Base-by-base conservation (phyloP, 495 filamentous ascomycete genomes). In the Monascus purpureus region DNA sequence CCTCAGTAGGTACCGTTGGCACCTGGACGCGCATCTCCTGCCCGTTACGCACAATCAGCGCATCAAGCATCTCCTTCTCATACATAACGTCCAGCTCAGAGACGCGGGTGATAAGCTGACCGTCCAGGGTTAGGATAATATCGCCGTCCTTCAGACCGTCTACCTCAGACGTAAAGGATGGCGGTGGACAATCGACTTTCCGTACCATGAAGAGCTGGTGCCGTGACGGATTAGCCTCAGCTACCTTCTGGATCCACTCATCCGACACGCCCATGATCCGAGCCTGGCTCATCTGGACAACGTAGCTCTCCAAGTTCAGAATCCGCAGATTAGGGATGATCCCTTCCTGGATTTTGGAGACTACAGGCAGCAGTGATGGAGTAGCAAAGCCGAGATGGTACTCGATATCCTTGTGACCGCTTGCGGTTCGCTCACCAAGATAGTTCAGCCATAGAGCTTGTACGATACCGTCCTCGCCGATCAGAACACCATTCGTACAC, bases 181-280 rank as follows among this genome's bases (percentile, higher is more conserved):
- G 52, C 12, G 77, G 73, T 9, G 69, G 75, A 23, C 75, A 79
- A 43, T 92, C 77, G 22, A 88, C 72, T 59, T 99, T 99, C 38
- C 86, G 84, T 16, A 99, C 81, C 82, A 99, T 92, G 63, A 99
- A 99, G 13, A 99, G 71, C 54, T 96, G 90, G 51, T 99, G 90
- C 31, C 80, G 79, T 12, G 88, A 75, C 6, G 82, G 80, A 45
- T 95, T 94, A 32, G 85, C 80, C 32, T 72, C 53, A 20, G 87
- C 76, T 14, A 94, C 86, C 54, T 80, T 77, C 39, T 80, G 67
- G 41, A 96, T 93, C 92, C 90, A 95, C 30, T 92, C 80, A 45
- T 95, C 87, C 0, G 80, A 80, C 5, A 95, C 84, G 18, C 92
- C 92, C 92, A 99, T 96, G 38, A 95, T 84, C 16, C 87, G 77